These are phyloP conservation scores for Melastoma candidum DNA, from an alignment of 441 rosid genomes.

Conservation along the genomic window DNA sequence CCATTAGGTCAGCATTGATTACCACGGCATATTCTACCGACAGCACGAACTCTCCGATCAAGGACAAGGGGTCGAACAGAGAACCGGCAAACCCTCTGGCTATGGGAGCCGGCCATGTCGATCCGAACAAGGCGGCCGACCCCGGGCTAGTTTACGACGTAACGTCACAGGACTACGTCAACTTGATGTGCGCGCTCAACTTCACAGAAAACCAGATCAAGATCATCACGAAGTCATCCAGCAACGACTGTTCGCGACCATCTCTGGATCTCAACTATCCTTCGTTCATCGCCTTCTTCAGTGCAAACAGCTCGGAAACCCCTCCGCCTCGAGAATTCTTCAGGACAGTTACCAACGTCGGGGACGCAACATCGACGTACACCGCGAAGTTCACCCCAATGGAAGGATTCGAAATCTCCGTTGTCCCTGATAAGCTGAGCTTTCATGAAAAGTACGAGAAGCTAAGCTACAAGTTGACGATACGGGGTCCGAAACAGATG, in stretches of 20 bases:
- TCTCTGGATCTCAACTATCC: constrained; percentile 38
- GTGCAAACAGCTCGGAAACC: constrained; percentile 2
- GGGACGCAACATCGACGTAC: constrained; percentile 24
- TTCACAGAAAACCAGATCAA: constrained; percentile 28
- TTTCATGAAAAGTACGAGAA: constrained; percentile 32
- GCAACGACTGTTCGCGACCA: constrained; percentile 28
- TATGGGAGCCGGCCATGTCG: constrained; percentile 36
- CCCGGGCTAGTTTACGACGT: constrained; percentile 39
- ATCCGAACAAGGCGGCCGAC: constrained; percentile 34
- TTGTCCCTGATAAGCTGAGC: constrained; percentile 27
- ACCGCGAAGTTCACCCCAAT: constrained; percentile 19
- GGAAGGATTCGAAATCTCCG: constrained; percentile 24
- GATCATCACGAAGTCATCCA: constrained; percentile 26
- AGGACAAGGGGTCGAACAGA: constrained; percentile 15
- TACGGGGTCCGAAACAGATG: constrained; percentile 23
- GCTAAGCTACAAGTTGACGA: constrained; percentile 26
- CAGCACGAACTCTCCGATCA: constrained; percentile 20
- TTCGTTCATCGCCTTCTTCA: constrained; percentile 27
- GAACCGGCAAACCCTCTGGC: constrained; percentile 30
- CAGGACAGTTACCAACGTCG: constrained; percentile 40
- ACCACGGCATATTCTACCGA: constrained; percentile 27
- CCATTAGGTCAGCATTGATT: constrained; percentile 39
- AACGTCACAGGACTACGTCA: constrained; percentile 23
- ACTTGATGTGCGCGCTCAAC: constrained; percentile 30
- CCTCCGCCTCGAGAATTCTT: constrained; percentile 19